Evolutionary conservation across 1,284 basidiomycete genomes (phyloP).

Genomic region (Cutaneotrichosporon sp.): DNA sequence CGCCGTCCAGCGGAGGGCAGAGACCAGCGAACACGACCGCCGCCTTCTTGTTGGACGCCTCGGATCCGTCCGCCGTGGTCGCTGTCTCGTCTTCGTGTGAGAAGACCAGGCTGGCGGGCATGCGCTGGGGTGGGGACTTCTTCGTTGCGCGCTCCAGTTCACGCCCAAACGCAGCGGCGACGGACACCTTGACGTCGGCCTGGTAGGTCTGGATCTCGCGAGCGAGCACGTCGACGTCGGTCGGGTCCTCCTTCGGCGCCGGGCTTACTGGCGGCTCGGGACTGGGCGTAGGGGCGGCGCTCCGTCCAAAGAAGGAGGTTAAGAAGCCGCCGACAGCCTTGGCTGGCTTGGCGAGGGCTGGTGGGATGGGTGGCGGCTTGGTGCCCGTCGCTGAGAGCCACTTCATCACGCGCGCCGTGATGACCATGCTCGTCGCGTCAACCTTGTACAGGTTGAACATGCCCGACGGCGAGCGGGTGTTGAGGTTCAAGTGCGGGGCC

Average conservation of each 20-base stretch:
- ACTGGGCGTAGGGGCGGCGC: conserved; percentile 51
- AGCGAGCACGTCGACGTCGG: conserved; percentile 62
- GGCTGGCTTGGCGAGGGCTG: conserved; percentile 38
- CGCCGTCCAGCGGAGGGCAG: conserved; percentile 74
- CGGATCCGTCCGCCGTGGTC: conserved; percentile 62
- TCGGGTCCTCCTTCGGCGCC: conserved; percentile 58
- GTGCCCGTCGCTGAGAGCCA: conserved; percentile 66
- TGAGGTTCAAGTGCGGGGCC: conserved; percentile 60
- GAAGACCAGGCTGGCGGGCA: conserved; percentile 85
- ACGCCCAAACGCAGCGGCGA: conserved; percentile 69
- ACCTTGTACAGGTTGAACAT: conserved; percentile 71
- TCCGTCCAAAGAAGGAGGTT: conserved; percentile 55
- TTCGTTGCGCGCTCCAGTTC: conserved; percentile 92
- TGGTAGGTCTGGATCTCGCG: conserved; percentile 81
- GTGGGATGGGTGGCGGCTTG: conserved; percentile 49
- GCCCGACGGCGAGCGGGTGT: conserved; percentile 53
- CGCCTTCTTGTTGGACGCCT: conserved; percentile 63
- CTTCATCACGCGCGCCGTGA: conserved; percentile 79
- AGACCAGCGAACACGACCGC: conserved; percentile 82
- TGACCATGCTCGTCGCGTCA: conserved; percentile 69
- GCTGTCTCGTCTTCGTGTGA: conserved; percentile 81
- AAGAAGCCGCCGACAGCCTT: conserved; percentile 79
- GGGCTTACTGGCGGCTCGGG: conserved; percentile 54
- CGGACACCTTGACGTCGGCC: conserved; percentile 72
- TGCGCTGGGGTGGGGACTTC: conserved; percentile 81